Evolutionary conservation across 176 grass and related monocot genomes (phyloP), one percentile per base, ranked within the genome.

Genomic region (Tillandsia leiboldiana): DNA sequence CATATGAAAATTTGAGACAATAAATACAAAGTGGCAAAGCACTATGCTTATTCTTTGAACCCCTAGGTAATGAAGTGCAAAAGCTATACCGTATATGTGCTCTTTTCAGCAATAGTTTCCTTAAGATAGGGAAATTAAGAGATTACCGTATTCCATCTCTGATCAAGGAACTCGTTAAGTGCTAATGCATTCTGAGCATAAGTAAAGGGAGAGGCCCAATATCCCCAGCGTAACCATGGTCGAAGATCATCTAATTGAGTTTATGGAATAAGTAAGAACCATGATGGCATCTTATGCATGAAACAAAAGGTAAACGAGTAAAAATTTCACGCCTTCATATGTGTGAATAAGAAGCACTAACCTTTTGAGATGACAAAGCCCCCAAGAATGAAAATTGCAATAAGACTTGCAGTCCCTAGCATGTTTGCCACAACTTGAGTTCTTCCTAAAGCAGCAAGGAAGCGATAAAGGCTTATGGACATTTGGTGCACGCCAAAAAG

Each of bases 311-410:
- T 29, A 78, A 56, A 17, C 11, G 8, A 73, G 22, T 23, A 14
- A 72, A 14, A 2, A 11, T 49, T 71, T 27, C 14, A 47, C 70
- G 18, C 12, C 68, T 72, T n/a, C 14, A 49, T 48, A 47, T 26
- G 78, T 84, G 69, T 10, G 50, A 74, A 68, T 24, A 10, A 15
- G 56, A 42, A 80, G 54, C 54, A 73, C 74, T 80, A 64, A 97
- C 94, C 89, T 97, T 84, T 83, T 66, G 89, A 75, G 87, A 97
- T 92, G 71, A 92, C n/a, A 52, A 83, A 97, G 24, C 94, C 94
- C 64, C 84, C 89, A 75, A 92, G 53, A 51, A 97, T 77, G 71
- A 83, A 85, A 58, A 92, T 79, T 72, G 79, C 80, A 74, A 81
- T 86, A 20, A 97, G 86, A 70, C 79, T 80, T 71, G 71, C 72